Percentiles rank a stretch among this genome's conserved stretches.
Evolutionary conservation across 2,329 filamentous ascomycete genomes (phyloP).

Genomic region (Orbilia quercus): DNA sequence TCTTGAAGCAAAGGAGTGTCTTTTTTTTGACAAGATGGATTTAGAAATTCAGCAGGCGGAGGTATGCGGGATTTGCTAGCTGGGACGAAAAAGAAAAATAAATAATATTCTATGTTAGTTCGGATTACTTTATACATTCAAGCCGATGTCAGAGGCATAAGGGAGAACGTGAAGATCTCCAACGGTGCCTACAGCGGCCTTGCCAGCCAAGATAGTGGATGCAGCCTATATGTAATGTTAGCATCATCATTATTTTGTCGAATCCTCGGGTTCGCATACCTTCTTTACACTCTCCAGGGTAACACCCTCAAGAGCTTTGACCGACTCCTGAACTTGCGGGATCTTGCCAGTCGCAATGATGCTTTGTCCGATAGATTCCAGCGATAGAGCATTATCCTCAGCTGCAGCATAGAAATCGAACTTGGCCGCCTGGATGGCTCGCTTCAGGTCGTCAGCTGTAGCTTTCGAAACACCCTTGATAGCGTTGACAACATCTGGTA

Average conservation of each 20-base stretch:
- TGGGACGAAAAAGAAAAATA: slow-evolving; percentile 18
- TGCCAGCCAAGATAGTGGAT: slow-evolving; percentile 86
- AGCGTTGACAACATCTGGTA: slow-evolving; percentile 80
- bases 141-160: slow-evolving; percentile 91
- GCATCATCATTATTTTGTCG: background rate
- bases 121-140: slow-evolving; percentile 77
- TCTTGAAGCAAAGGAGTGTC: slow-evolving; percentile 32
- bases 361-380: slow-evolving; percentile 85
- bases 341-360: slow-evolving; percentile 83
- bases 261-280: slow-evolving; percentile 69
- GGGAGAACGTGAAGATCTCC: slow-evolving; percentile 92
- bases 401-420: slow-evolving; percentile 87
- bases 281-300: slow-evolving; percentile 85
- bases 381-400: slow-evolving; percentile 79
- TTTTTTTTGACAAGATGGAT: slow-evolving; percentile 24
- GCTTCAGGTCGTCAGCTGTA: slow-evolving; percentile 85
- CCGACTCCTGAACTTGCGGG: slow-evolving; percentile 83
- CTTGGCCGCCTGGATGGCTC: slow-evolving; percentile 92
- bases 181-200: slow-evolving; percentile 87
- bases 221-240: slow-evolving; percentile 72
- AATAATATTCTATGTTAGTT: slow-evolving; percentile 35
- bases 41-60: slow-evolving; percentile 24
- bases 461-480: slow-evolving; percentile 83
- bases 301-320: slow-evolving; percentile 82
- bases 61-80: slow-evolving; percentile 13